Base-by-base conservation (phyloP, 139 green algal species). In the Desmodesmus armatus region DNA sequence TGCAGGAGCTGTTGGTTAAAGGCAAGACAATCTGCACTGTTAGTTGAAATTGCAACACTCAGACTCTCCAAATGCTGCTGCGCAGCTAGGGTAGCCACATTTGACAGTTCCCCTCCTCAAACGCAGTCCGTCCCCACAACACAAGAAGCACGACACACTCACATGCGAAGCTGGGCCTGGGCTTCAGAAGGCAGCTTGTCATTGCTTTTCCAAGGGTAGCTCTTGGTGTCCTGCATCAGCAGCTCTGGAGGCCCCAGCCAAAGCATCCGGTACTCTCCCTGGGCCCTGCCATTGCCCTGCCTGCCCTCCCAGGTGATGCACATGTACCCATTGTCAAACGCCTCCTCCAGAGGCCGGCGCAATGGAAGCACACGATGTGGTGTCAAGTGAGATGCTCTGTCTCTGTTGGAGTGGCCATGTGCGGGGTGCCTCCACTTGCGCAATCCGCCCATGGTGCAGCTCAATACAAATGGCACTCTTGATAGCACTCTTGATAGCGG, bases 301-400 rank as follows among this genome's bases (percentile, higher is more conserved):
- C 1, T 69, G 60, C 60, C 60, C 33, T 69, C 60, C 60, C 60
- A 69, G 60, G 33, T 69, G 60, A 69, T 37, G 60, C 60, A 69
- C 2, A 69, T 69, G 60, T 69, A 69, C 25, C 60, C 60, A 27
- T 37, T 27, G 33, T 69, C 60, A 69, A 69, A 69, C 25, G 60
- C 4, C 60, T 39, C 60, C 60, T n/a, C 60, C 60, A 69, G 25
- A 69, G 60, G 60, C 60, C 60, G 31, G 60, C 33, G 0, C 25
- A 69, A 37, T 25, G 25, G 33, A 27, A 37, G 60, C 60, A 69
- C 4, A 39, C 31, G 2, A 37, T 37, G 60, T 67, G 23, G 60
- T 69, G 33, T 37, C 3, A 25, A 69, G n/a, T n/a, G n/a, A n/a
- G n/a, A n/a, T n/a, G n/a, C n/a, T 69, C 31, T 39, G 60, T 69